Percentiles rank a stretch among this genome's conserved stretches.
phyloP scores from a whole-genome alignment of 331 rosid genomes.

The Acacia pycnantha region DNA sequence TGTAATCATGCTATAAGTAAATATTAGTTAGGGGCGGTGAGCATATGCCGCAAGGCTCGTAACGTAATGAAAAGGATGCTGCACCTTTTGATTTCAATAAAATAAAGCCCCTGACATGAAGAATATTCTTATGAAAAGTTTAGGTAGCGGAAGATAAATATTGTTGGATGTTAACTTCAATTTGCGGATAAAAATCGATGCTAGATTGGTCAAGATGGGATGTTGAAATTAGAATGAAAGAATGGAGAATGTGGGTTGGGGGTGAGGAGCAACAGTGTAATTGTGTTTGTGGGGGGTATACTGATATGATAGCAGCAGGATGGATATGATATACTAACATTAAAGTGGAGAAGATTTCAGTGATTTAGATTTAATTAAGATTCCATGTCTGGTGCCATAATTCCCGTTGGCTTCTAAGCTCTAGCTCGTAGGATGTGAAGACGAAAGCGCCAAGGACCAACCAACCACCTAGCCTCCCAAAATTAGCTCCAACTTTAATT shows the following conservation, averaged over 20 bases:
- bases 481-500: neutral
- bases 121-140: neutral
- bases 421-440: constrained; percentile 7
- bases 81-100: constrained; percentile 22
- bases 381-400: constrained; percentile 51
- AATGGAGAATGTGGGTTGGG: neutral
- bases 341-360: neutral
- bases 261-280: neutral
- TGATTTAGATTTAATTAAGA: neutral
- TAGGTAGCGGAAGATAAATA: neutral
- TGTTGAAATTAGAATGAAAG: neutral
- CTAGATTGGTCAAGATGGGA: neutral
- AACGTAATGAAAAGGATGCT: constrained; percentile 33
- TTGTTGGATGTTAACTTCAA: neutral
- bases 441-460: neutral
- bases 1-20: neutral
- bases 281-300: too few species aligned
- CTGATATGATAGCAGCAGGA: neutral
- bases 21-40: neutral
- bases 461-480: neutral
- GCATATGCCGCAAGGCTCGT: neutral
- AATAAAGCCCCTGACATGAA: constrained; percentile 19
- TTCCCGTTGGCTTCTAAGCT: constrained; percentile 40
- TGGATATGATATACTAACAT: neutral
- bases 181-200: neutral